Conservation (phyloP, 2,329 filamentous ascomycete genomes). For the Cordyceps militaris region DNA sequence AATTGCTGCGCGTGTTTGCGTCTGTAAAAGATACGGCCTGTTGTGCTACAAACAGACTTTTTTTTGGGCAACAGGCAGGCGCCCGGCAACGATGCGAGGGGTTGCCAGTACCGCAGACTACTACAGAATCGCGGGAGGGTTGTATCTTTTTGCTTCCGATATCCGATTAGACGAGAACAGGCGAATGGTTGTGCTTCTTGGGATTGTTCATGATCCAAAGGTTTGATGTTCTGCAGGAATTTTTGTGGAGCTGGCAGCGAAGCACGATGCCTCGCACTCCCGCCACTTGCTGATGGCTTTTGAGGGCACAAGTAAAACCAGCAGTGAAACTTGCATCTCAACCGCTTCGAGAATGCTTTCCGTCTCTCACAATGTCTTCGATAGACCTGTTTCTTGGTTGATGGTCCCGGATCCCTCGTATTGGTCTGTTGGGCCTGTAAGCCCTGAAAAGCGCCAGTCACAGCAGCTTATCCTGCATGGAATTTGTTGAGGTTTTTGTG, state of each 20-base stretch:
- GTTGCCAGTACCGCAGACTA: neutral
- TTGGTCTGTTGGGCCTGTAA: neutral
- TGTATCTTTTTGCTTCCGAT: neutral
- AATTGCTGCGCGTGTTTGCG: slow-evolving; percentile 2
- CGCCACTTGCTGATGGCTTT: neutral
- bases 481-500: neutral
- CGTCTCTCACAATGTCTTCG: neutral
- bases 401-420: neutral
- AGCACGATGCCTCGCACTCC: neutral
- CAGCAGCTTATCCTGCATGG: neutral
- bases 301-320: too few species aligned
- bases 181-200: neutral
- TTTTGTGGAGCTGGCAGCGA: slow-evolving; percentile 2
- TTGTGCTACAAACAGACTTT: slow-evolving; percentile 10
- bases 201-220: neutral
- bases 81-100: neutral
- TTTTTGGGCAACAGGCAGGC: neutral
- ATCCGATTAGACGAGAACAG: neutral
- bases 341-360: too few species aligned
- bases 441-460: neutral
- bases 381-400: neutral
- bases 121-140: neutral
- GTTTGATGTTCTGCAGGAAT: neutral
- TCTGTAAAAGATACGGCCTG: neutral
- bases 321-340: too few species aligned